These are phyloP conservation scores for Cutaneotrichosporon cyanovorans DNA, from an alignment of 1,284 basidiomycete species.

Conservation along the genomic window DNA sequence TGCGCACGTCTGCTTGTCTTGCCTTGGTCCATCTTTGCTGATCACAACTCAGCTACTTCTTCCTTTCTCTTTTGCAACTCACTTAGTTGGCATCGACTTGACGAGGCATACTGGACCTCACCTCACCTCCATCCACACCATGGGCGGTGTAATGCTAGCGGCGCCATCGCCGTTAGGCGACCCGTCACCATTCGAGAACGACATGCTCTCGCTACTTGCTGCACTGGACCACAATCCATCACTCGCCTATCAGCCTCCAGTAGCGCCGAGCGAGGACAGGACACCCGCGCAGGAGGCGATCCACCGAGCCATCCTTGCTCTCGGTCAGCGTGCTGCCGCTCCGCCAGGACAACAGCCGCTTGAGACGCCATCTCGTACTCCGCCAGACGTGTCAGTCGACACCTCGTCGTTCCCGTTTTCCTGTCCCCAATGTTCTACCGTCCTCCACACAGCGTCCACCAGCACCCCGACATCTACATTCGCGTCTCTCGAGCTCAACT, in stretches of 20 bases:
- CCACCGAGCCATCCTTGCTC: slow-evolving; percentile 31
- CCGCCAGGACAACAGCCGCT: background rate
- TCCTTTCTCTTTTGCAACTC: no score
- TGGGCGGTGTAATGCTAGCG: no score
- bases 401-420: slow-evolving; percentile 12
- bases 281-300: slow-evolving; percentile 35
- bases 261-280: slow-evolving; percentile 20
- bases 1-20: no score
- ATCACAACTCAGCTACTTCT: no score
- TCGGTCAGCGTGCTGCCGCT: slow-evolving; percentile 26
- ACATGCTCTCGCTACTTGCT: slow-evolving; percentile 33
- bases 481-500: slow-evolving; percentile 19
- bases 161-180: no score
- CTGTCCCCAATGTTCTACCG: slow-evolving; percentile 25
- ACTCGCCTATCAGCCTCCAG: slow-evolving; percentile 31
- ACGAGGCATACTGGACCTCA: no score
- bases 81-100: no score
- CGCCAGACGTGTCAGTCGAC: slow-evolving; percentile 24
- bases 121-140: no score
- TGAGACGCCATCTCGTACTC: slow-evolving; percentile 17
- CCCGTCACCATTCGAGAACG: slow-evolving; percentile 29
- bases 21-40: no score
- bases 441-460: slow-evolving; percentile 7
- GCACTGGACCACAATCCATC: slow-evolving; percentile 31
- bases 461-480: slow-evolving; percentile 10